Conservation (phyloP, 305 asterid genomes). For the Solanum hybrid region DNA sequence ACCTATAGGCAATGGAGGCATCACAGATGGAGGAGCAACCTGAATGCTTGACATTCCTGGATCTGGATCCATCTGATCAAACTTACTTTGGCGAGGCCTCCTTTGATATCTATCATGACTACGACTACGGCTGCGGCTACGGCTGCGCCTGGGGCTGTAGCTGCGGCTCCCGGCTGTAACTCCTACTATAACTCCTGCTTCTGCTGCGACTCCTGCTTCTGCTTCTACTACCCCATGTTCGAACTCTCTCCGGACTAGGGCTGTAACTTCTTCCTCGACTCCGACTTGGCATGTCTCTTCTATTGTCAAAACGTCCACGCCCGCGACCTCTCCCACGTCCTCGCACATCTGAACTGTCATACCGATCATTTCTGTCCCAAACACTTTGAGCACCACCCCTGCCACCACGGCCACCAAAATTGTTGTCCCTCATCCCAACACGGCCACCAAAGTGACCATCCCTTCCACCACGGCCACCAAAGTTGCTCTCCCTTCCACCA, state of each 20-base stretch:
- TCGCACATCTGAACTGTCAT: slow-evolving; percentile 41
- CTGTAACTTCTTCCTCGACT: slow-evolving; percentile 65
- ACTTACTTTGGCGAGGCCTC: slow-evolving; percentile 58
- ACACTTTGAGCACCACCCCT: slow-evolving; percentile 37
- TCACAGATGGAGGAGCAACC: slow-evolving; percentile 18
- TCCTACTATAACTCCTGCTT: slow-evolving; percentile 41
- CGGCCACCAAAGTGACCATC: slow-evolving; percentile 15
- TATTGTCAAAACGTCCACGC: slow-evolving; percentile 57
- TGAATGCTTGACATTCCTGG: slow-evolving; percentile 28
- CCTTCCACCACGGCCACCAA: slow-evolving; percentile 18
- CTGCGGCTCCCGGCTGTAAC: slow-evolving; percentile 54
- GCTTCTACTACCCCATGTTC: slow-evolving; percentile 69
- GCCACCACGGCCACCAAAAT: slow-evolving; percentile 37
- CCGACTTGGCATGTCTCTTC: slow-evolving; percentile 59
- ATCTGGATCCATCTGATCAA: slow-evolving; percentile 59
- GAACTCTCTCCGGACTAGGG: slow-evolving; percentile 66
- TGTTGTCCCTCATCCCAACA: slow-evolving; percentile 44
- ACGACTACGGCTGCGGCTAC: slow-evolving; percentile 22
- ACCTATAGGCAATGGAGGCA: slow-evolving; percentile 12
- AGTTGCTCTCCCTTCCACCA: slow-evolving; percentile 12
- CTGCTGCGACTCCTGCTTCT: slow-evolving; percentile 34
- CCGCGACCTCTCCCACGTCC: slow-evolving; percentile 83
- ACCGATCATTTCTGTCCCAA: slow-evolving; percentile 71
- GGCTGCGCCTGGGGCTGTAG: slow-evolving; percentile 30
- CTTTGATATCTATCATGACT: slow-evolving; percentile 55